Evolutionary conservation across 2,329 filamentous ascomycete genomes (phyloP).

Genomic region (Lasiodiplodia theobromae): DNA sequence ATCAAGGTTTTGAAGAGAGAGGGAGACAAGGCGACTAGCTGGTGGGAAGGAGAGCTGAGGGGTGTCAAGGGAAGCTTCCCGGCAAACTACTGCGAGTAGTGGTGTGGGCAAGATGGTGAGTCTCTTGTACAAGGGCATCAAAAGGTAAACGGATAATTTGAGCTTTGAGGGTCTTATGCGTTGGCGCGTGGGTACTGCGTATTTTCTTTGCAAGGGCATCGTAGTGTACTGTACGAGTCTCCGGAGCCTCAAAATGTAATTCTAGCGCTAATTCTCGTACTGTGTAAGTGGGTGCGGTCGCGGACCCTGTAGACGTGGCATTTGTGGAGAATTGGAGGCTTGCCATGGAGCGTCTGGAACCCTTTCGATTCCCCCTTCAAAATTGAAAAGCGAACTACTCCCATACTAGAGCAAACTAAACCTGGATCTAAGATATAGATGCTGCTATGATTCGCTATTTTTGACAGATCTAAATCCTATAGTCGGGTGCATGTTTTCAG

Average conservation of each 20-base stretch:
- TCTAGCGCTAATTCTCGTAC: background rate
- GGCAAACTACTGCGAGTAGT: constrained; percentile 76
- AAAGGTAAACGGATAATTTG: background rate
- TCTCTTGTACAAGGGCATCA: background rate
- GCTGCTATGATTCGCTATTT: background rate
- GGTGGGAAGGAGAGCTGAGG: constrained; percentile 81
- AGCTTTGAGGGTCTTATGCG: background rate
- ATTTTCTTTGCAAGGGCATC: background rate
- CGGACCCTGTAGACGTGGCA: constrained; percentile 22
- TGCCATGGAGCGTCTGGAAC: background rate
- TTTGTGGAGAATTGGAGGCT: constrained; percentile 14
- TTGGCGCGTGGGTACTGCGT: background rate
- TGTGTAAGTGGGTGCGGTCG: background rate
- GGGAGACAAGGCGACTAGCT: constrained; percentile 79
- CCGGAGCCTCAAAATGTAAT: background rate
- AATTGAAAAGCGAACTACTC: background rate
- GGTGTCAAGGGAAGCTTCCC: constrained; percentile 77
- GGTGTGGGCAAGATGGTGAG: background rate
- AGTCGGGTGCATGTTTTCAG: background rate
- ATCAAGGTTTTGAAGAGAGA: constrained; percentile 83
- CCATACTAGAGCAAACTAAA: background rate
- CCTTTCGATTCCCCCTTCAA: background rate
- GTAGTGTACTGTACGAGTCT: background rate
- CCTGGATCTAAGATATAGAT: background rate
- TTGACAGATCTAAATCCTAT: too few relatives aligned